Conservation (phyloP, 176 grass and related monocot genomes). For the Musa acuminata region DNA sequence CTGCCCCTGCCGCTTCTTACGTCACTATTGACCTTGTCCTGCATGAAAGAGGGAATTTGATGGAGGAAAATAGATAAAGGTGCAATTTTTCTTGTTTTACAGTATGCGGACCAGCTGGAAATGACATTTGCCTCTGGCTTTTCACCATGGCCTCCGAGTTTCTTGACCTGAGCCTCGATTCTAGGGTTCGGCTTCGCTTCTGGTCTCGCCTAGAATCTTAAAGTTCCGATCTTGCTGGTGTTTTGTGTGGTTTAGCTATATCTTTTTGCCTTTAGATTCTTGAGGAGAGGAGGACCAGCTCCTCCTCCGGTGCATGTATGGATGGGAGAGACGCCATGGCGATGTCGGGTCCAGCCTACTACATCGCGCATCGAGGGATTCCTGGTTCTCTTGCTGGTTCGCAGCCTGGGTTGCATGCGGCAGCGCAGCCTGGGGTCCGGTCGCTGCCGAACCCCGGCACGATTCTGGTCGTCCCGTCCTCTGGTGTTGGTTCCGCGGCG, state of each 20-base stretch:
- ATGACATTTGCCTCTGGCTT: too few species aligned
- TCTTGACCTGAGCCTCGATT: too few species aligned
- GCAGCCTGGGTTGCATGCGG: neutral
- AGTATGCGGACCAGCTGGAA: too few species aligned
- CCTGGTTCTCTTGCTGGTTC: neutral
- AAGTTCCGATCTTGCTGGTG: neutral
- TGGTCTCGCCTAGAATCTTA: too few species aligned
- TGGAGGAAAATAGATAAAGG: too few species aligned
- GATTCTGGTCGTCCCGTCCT: neutral
- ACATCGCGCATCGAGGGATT: constrained; percentile 17
- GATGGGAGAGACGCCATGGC: constrained; percentile 17
- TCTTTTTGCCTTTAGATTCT: neutral
- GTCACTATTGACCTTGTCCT: neutral
- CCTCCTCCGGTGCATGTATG: constrained; percentile 5
- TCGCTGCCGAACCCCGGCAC: constrained; percentile 6
- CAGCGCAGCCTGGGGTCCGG: neutral
- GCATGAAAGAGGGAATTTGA: neutral
- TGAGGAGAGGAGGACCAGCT: neutral
- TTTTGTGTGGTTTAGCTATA: neutral
- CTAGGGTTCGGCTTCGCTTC: too few species aligned
- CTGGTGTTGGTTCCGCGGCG: neutral
- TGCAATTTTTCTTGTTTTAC: too few species aligned
- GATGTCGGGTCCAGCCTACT: constrained; percentile 5
- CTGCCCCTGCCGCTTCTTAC: neutral
- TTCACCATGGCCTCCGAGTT: too few species aligned